These are phyloP conservation scores for Whalleya microplaca DNA, from an alignment of 2,329 filamentous ascomycete species.

Conservation along the genomic window DNA sequence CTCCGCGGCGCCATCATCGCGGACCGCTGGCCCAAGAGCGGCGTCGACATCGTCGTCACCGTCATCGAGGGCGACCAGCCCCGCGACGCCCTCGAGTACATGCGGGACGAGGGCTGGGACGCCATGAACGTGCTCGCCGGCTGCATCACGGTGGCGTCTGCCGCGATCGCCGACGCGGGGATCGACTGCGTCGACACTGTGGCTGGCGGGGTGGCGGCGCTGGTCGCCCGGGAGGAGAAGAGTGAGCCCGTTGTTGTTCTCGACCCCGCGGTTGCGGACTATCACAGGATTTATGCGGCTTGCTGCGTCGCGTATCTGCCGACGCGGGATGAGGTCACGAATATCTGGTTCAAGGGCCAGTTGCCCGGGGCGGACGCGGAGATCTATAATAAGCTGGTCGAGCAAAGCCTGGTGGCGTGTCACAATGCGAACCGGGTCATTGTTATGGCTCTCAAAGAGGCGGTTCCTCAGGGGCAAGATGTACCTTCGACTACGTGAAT, in stretches of 20 bases:
- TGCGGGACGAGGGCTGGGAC: slow-evolving; percentile 73
- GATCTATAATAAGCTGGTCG: slow-evolving; percentile 46
- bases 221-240: slow-evolving; percentile 56
- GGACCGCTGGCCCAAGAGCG: slow-evolving; percentile 97
- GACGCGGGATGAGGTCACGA: slow-evolving; percentile 85
- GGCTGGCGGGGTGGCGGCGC: slow-evolving; percentile 83
- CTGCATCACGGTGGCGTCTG: slow-evolving; percentile 91
- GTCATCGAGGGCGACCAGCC: slow-evolving; percentile 93
- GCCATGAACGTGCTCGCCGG: slow-evolving; percentile 90
- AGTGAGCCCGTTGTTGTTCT: slow-evolving; percentile 60
- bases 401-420: slow-evolving; percentile 47
- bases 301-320: slow-evolving; percentile 92
- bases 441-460: slow-evolving; percentile 44
- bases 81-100: slow-evolving; percentile 51
- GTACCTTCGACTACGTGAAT: slow-evolving; percentile 23
- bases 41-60: slow-evolving; percentile 91
- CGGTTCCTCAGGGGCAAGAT: slow-evolving; percentile 33
- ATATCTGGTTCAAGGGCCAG: slow-evolving; percentile 88
- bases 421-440: slow-evolving; percentile 48
- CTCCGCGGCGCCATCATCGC: slow-evolving; percentile 88
- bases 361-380: slow-evolving; percentile 48
- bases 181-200: slow-evolving; percentile 95
- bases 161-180: slow-evolving; percentile 89
- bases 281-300: slow-evolving; percentile 75
- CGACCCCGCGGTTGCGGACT: slow-evolving; percentile 83